A percentile compares a stretch with the other conserved stretches of the same genome.
phyloP scores from a whole-genome alignment of 2,329 filamentous ascomycete species.

The Macrophomina pseudophaseolina region DNA sequence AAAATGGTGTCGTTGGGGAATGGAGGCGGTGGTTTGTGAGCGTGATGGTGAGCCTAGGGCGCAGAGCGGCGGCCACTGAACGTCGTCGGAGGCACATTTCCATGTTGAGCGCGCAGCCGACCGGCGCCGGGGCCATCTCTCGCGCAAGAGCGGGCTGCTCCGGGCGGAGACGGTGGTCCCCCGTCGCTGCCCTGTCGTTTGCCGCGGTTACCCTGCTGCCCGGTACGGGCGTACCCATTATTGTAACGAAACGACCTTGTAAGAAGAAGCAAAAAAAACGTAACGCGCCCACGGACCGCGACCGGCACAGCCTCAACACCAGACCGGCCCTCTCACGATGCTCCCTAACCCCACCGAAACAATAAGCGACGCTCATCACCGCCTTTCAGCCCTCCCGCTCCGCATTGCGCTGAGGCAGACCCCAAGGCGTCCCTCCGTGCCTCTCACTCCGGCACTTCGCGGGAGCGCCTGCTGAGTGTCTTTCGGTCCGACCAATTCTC shows the following conservation, averaged over 20 bases:
- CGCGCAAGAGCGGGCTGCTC: slow-evolving; percentile 15
- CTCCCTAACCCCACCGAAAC: neutral
- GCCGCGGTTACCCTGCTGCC: slow-evolving; percentile 6
- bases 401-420: neutral
- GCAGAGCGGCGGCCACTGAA: slow-evolving; percentile 5
- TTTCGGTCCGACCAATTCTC: slow-evolving; percentile 8
- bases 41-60: slow-evolving; percentile 11
- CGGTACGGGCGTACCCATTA: slow-evolving; percentile 14
- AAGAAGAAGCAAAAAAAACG: slow-evolving; percentile 14
- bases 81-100: slow-evolving; percentile 16
- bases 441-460: slow-evolving; percentile 4
- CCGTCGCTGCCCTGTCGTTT: slow-evolving; percentile 2
- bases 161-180: slow-evolving; percentile 2
- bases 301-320: slow-evolving; percentile 21
- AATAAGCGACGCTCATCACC: slow-evolving; percentile 6
- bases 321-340: slow-evolving; percentile 17
- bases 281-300: slow-evolving; percentile 5
- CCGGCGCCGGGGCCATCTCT: slow-evolving; percentile 14
- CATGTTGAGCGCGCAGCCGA: neutral
- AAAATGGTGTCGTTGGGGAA: slow-evolving; percentile 9
- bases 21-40: neutral
- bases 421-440: neutral
- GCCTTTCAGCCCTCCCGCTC: slow-evolving; percentile 14
- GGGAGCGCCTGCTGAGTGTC: neutral
- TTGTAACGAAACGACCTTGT: slow-evolving; percentile 10